Evolutionary conservation across 495 filamentous ascomycete species (phyloP).

Genomic region (Xylaria sp.): DNA sequence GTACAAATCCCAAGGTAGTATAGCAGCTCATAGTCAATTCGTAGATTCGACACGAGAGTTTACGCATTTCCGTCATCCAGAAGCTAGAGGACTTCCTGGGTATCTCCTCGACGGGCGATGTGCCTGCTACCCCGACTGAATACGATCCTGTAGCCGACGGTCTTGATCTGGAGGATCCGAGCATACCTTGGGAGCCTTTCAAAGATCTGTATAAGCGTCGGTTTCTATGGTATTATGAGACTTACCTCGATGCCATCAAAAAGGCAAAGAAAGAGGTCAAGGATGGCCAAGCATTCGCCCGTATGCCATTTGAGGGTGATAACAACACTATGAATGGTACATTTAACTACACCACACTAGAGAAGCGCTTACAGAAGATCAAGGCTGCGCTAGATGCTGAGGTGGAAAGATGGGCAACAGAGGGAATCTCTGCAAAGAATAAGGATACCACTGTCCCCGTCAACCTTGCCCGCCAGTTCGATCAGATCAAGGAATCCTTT

Average conservation of each 20-base stretch:
- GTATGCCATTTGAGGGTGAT: conserved; percentile 83
- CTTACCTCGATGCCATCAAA: conserved; percentile 75
- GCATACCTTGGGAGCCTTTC: conserved; percentile 75
- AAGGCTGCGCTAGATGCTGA: conserved; percentile 74
- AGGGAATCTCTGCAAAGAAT: conserved; percentile 67
- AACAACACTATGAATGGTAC: conserved; percentile 87
- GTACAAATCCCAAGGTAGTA: not conserved
- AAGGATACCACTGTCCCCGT: conserved; percentile 78
- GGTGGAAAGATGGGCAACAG: conserved; percentile 70
- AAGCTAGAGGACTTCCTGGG: conserved; percentile 81
- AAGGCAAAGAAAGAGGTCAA: conserved; percentile 65
- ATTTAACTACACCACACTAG: conserved; percentile 82
- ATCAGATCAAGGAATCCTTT: conserved; percentile 79
- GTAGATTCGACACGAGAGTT: conserved; percentile 89
- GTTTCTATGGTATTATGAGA: conserved; percentile 95
- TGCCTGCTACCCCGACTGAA: conserved; percentile 45
- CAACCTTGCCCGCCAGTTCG: conserved; percentile 81
- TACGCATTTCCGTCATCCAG: conserved; percentile 85
- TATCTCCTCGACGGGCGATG: conserved; percentile 55
- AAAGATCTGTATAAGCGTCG: conserved; percentile 88
- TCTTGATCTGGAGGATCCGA: conserved; percentile 54
- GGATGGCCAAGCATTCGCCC: conserved; percentile 67
- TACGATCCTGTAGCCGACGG: conserved; percentile 56
- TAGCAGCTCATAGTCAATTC: conserved; percentile 9
- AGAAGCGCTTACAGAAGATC: conserved; percentile 69